These are phyloP conservation scores for Coriolopsis trogii DNA, from an alignment of 1,284 basidiomycete genomes.

Conservation along the genomic window DNA sequence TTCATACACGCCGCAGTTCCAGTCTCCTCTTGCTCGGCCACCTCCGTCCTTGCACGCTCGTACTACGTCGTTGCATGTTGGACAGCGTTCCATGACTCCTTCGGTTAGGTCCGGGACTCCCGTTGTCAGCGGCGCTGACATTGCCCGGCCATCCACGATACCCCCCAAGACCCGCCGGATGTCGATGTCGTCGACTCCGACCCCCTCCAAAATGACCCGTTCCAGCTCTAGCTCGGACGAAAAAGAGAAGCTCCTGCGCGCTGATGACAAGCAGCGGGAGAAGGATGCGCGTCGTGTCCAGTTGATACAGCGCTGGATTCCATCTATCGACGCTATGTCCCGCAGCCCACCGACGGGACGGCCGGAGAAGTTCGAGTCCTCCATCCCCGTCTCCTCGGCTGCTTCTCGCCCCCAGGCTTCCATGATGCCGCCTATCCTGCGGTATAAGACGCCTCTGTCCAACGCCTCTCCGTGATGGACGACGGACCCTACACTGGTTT, in stretches of 20 bases:
- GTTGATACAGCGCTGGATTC: conserved; percentile 38
- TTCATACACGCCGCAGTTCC: conserved; percentile 27
- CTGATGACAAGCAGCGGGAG: conserved; percentile 25
- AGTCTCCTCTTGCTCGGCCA: conserved; percentile 32
- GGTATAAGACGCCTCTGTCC: conserved; percentile 36
- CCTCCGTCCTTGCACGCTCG: conserved; percentile 30
- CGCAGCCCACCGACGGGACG: conserved; percentile 32
- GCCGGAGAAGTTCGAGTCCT: conserved; percentile 21
- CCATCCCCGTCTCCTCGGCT: conserved; percentile 10
- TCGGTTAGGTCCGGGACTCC: conserved; percentile 33
- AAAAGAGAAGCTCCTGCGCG: conserved; percentile 32
- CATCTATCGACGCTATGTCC: conserved; percentile 28
- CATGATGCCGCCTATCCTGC: conserved; percentile 23
- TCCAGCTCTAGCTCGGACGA: conserved; percentile 37
- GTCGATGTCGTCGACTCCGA: conserved; percentile 33
- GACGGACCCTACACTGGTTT: conserved; percentile 17
- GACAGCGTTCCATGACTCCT: conserved; percentile 32
- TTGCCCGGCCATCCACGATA: conserved; percentile 28
- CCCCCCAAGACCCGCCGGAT: conserved; percentile 31
- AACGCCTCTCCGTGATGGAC: conserved; percentile 27
- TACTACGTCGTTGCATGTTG: conserved; percentile 24
- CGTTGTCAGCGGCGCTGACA: conserved; percentile 28
- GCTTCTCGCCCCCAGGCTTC: conserved; percentile 25
- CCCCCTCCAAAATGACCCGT: conserved; percentile 36
- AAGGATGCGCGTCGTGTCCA: conserved; percentile 32